Evolutionary conservation across 2,329 filamentous ascomycete species (phyloP), one percentile per base, ranked within the genome.

Genomic region (Arthrobotrys pseudoclavata): DNA sequence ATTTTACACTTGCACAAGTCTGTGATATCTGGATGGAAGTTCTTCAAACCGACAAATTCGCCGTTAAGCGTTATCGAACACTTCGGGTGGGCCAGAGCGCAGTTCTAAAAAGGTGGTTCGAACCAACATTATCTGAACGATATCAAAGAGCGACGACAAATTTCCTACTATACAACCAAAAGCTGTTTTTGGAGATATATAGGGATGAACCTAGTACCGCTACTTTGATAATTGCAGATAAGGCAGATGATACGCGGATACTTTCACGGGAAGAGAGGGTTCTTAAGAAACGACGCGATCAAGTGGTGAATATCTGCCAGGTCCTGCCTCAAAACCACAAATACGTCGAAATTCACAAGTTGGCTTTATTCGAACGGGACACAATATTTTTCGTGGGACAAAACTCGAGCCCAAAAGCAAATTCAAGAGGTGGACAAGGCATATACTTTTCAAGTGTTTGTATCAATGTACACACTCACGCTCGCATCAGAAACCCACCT

Each of bases 1-100:
- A 74, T 42, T 67, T 61, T 15, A 45, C 24, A 7, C 61, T 74
- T 7, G 48, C 61, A 1, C 24, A 34, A 31, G 61, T 57, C n/a
- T 42, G 45, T 15, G 50, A 40, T 7, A 1, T 24, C n/a, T 67
- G 61, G 61, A 24, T 34, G 34, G 29, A 53, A 9, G 15, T 67
- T 29, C 57, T 74, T 9, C 26, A 60, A 29, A 57, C 18, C 4
- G 52, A 57, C 29, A 57, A 57, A 10, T 57, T 57, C 6, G 52
- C 52, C 10, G 52, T 57, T 1, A 57, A 34, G n/a, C 52, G 52
- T 1, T 57, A 57, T 57, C 52, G 52, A 7, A 20, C 29, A 2
- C 6, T 57, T 22, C 52, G 52, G 22, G 10, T 10, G 3, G 24
- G 29, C 6, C 26, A 34, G 29, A 12, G 3, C 2, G 26, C n/a